Conservation (phyloP, 805 yeast species). For the Kluyveromyces lactis region DNA sequence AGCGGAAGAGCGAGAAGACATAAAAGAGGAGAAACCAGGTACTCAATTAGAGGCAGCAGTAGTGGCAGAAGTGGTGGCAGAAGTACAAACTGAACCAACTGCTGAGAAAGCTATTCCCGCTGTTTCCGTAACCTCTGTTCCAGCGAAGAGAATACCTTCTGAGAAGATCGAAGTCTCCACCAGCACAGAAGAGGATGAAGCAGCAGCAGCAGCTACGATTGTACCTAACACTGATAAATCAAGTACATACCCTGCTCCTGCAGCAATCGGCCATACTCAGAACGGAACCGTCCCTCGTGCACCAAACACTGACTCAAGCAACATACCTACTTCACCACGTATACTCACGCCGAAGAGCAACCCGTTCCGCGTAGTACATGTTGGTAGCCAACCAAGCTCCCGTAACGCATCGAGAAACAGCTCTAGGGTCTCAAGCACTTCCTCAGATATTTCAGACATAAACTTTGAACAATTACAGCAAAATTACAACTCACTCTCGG, state of each 20-base stretch:
- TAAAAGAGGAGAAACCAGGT: neutral
- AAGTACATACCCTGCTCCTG: constrained; percentile 1
- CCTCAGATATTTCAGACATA: constrained; percentile 5
- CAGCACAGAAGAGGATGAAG: constrained; percentile 4
- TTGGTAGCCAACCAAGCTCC: constrained; percentile 12
- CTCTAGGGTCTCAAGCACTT: constrained; percentile 1
- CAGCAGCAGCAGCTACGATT: constrained; percentile 7
- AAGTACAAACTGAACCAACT: neutral
- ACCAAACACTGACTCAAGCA: neutral
- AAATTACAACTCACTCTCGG: constrained; percentile 26
- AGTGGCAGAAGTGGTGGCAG: neutral
- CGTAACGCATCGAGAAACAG: constrained; percentile 6
- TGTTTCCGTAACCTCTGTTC: neutral
- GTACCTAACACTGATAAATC: constrained; percentile 6
- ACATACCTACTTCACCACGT: constrained; percentile 1
- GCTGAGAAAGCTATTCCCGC: too few species aligned
- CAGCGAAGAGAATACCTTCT: neutral
- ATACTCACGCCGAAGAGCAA: constrained; percentile 14
- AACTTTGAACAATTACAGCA: constrained; percentile 22
- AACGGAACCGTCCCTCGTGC: neutral
- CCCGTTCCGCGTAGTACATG: constrained; percentile 30
- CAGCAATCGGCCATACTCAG: neutral
- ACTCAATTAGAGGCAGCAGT: neutral
- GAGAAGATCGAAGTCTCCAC: constrained; percentile 3
- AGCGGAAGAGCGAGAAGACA: neutral